A percentile compares a stretch with the other conserved stretches of the same genome.
Evolutionary conservation across 2,329 filamentous ascomycete species (phyloP).

Genomic region (Pyrenochaeta sp.): DNA sequence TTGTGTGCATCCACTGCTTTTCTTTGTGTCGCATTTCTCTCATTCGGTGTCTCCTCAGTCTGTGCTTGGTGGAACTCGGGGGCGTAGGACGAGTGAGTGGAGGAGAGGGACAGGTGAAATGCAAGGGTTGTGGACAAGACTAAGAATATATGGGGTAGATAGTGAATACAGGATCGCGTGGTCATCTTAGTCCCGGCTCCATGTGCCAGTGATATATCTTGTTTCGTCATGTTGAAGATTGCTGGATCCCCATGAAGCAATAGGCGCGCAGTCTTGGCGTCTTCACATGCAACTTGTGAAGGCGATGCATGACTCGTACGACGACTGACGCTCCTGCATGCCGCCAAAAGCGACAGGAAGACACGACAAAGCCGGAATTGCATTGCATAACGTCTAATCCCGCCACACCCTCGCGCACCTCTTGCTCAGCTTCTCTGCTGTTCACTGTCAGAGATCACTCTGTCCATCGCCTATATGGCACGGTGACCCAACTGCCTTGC

Average conservation of each 20-base stretch:
- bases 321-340: conserved; percentile 20
- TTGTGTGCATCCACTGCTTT: conserved; percentile 20
- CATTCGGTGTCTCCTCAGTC: conserved; percentile 2
- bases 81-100: neutral
- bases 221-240: neutral
- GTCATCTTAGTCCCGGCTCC: too few relatives aligned
- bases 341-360: conserved; percentile 21
- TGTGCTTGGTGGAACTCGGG: neutral
- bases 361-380: conserved; percentile 9
- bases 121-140: too few relatives aligned
- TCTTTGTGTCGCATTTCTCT: conserved; percentile 9
- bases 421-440: too few relatives aligned
- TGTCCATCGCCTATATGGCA: conserved; percentile 20
- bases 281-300: conserved; percentile 29
- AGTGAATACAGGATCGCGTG: conserved; percentile 12
- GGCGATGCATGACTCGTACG: conserved; percentile 20
- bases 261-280: conserved; percentile 25
- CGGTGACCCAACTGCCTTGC: conserved; percentile 27
- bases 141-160: conserved; percentile 9
- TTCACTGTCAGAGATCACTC: too few relatives aligned
- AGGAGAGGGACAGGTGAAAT: neutral
- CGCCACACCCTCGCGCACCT: conserved; percentile 1
- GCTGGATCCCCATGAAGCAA: too few relatives aligned
- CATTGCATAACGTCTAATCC: conserved; percentile 9
- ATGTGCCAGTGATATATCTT: neutral